Conservation (phyloP, 2,329 filamentous ascomycete genomes). For the Nannizziopsis arthrosporioides region DNA sequence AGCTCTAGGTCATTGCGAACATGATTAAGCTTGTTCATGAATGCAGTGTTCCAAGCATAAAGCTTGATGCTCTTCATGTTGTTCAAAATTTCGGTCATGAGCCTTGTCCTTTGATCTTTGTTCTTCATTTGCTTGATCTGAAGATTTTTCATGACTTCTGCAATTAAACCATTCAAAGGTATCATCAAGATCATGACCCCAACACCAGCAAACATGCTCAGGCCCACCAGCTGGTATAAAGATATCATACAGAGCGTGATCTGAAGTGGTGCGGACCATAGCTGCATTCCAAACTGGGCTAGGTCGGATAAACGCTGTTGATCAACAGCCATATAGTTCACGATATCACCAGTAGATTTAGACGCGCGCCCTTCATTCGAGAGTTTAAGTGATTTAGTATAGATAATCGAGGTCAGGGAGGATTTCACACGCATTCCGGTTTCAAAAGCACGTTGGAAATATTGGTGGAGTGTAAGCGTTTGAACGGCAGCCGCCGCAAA, state of each 20-base stretch:
- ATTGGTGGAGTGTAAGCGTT: slow-evolving; percentile 87
- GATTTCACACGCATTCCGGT: slow-evolving; percentile 96
- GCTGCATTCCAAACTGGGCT: slow-evolving; percentile 85
- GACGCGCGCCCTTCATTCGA: slow-evolving; percentile 83
- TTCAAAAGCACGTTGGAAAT: slow-evolving; percentile 90
- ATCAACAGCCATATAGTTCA: slow-evolving; percentile 99
- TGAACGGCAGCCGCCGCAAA: slow-evolving; percentile 77
- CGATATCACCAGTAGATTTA: slow-evolving; percentile 93
- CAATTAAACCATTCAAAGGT: slow-evolving; percentile 84
- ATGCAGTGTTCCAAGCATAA: slow-evolving; percentile 92
- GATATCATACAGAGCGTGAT: slow-evolving; percentile 93
- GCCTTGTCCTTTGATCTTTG: slow-evolving; percentile 81
- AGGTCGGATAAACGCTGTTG: slow-evolving; percentile 90
- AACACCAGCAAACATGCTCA: slow-evolving; percentile 91
- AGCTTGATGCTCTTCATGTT: slow-evolving; percentile 99
- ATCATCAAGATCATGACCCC: slow-evolving; percentile 97
- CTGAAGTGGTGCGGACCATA: slow-evolving; percentile 96
- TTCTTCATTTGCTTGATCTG: slow-evolving; percentile 99
- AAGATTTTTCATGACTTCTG: slow-evolving; percentile 81
- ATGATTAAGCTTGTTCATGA: slow-evolving; percentile 94
- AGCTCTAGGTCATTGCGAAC: slow-evolving; percentile 93
- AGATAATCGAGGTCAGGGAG: slow-evolving; percentile 78
- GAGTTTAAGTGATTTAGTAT: slow-evolving; percentile 75
- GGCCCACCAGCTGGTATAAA: slow-evolving; percentile 85
- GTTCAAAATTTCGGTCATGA: slow-evolving; percentile 96